Conservation (phyloP, 441 rosid genomes). For the Syzygium malaccense region DNA sequence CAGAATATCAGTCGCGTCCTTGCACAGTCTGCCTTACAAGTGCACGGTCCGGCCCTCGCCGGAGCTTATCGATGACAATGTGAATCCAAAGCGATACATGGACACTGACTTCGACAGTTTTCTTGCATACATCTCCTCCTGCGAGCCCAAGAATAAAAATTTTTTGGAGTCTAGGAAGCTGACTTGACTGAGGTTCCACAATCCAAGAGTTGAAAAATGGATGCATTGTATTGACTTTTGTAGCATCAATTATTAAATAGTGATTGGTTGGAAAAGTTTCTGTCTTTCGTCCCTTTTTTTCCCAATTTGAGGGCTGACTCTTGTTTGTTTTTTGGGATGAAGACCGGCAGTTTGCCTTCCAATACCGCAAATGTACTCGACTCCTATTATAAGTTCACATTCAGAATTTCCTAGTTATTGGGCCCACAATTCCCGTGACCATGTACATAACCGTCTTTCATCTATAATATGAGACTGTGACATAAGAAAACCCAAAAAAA, state of each 20-base stretch:
- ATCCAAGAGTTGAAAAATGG: background rate
- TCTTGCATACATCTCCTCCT: slow-evolving; percentile 36
- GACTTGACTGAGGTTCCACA: background rate
- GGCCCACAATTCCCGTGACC: background rate
- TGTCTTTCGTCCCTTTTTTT: background rate
- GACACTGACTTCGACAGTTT: slow-evolving; percentile 64
- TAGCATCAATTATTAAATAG: background rate
- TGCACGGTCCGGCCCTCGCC: slow-evolving; percentile 38
- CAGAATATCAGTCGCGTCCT: slow-evolving; percentile 66
- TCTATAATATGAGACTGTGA: background rate
- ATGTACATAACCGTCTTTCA: background rate
- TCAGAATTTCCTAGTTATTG: background rate
- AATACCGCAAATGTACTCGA: background rate
- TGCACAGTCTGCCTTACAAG: slow-evolving; percentile 49
- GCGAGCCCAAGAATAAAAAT: background rate
- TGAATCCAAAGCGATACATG: slow-evolving; percentile 43
- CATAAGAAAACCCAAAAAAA: background rate
- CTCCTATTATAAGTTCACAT: background rate
- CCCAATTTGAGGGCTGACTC: background rate
- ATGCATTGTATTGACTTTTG: background rate
- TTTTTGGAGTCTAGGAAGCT: background rate
- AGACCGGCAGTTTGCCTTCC: background rate
- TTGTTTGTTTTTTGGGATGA: background rate
- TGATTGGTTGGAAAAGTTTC: background rate
- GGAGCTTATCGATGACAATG: slow-evolving; percentile 27